Evolutionary conservation across 1,139 yeast species (phyloP), one percentile per base, ranked within the genome.

Genomic region (Wickerhamomyces sp.): DNA sequence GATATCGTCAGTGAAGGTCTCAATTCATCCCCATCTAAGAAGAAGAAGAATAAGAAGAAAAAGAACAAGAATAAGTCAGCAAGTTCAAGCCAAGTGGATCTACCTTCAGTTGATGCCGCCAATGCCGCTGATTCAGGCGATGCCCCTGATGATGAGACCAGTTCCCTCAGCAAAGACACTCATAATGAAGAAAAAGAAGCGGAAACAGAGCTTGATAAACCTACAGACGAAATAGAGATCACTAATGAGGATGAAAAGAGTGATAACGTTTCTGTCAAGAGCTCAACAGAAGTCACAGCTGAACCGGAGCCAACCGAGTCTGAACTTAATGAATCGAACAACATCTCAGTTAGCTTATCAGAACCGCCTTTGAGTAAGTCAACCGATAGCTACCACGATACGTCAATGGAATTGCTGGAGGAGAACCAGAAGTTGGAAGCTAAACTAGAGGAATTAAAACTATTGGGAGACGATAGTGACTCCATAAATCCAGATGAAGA

Each of bases 361-460:
- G 47, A 42, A 17, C 42, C 41, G 8, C 47, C 47, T 25, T 33
- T 44, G 12, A 41, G 44, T 21, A 35, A 43, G 27, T 42, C 46
- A 3, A 36, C 43, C 7, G 39, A 36, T 7, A n/a, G 30, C 5
- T 33, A 30, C 15, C 42, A 35, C 3, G 39, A 38, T 13, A 30
- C 28, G 10, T 18, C 40, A 5, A 28, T 37, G 12, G 33, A 16
- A 12, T 17, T 36, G n/a, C 28, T 28, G 13, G 33, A 40, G 8
- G 47, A 41, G 17, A 28, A 43, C 8, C 19, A 32, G 7, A 33
- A 26, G 6, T 26, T 44, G 4, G 41, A 36, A 12, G 34, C 28
- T 1, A 35, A 40, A n/a, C 22, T 42, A 5, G 15, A 38, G 2
- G 42, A 37, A 12, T 26, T 42, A 6, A 26, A 33, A 15, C 8